Evolutionary conservation across 1,284 basidiomycete species (phyloP), one percentile per base, ranked within the genome.

Genomic region (Grifola frondosa): DNA sequence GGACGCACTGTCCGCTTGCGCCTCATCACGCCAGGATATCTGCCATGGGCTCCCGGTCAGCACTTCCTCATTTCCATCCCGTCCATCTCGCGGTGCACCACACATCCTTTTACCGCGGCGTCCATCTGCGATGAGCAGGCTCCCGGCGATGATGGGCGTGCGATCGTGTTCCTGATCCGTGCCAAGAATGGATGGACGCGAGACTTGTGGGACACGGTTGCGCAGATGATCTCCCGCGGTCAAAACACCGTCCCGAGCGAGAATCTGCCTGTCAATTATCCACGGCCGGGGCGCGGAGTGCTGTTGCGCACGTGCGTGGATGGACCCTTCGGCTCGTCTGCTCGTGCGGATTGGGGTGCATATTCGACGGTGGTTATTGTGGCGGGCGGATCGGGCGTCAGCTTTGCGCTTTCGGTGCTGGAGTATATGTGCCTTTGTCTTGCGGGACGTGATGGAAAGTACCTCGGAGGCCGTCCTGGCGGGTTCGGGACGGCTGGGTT

Each of bases 61-160:
- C 84, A 88, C 62, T 80, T 92, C 53, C 73, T 88, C 17, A 74
- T 94, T 47, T 80, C 74, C 45, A 69, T 92, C 6, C 91, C 91
- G 1, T 74, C 74, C 16, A 70, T 94, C 10, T 81, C 83, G 6
- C 72, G 69, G 32, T 73, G 84, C 60, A 78, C 84, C 37, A 79
- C 81, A 3, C 91, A 94, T 59, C 91, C 91, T 1, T 94, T 92
- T 65, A 92, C 91, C 1, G 82, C 84, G 47, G 81, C 81, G 15
- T 82, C 81, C 29, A 74, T 84, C 22, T 82, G 80, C 58, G 80
- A 88, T 49, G 68, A 74, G 45, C 70, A 74, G 43, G 70, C 70
- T 6, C 53, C 60, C 1, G 61, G 62, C 12, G 64, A 68, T 30
- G 65, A 65, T 28, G 77, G 77, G 26, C 74, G 78, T 29, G 79